Evolutionary conservation across 2,329 filamentous ascomycete genomes (phyloP), one percentile per base, ranked within the genome.

Genomic region (Kalmusia sp.): DNA sequence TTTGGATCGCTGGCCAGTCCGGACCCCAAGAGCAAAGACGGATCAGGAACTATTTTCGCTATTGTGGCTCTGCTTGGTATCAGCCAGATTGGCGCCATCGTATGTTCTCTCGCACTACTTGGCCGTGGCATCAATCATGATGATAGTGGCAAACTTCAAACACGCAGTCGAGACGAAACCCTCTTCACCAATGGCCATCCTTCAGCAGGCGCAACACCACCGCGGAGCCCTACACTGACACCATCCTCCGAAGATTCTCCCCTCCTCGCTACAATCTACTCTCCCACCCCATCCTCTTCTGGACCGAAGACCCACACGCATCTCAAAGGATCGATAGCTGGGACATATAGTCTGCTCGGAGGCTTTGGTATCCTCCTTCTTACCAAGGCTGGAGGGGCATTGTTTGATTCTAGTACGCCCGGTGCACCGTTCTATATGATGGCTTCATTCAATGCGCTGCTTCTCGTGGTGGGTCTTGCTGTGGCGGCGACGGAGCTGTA

Each of bases 31-130:
- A 87, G 87, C 3, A 80, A 88, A 22, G 86, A 90, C 28, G 91
- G 90, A 15, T 85, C 81, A 28, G 82, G 85, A 0, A 79, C 77
- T 9, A 86, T 96, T 14, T 92, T 96, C 68, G 59, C 93, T 11
- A 84, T 93, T 14, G 91, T 92, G 35, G 85, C 88, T 0, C 77
- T 96, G 15, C 86, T 98, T 33, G 95, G 95, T 12, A 85, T 96
- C 68, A 96, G 91, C 66, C 95, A 99, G 75, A 98, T 99, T 57
- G 95, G 93, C 2, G 90, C 92, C 9, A 98, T 99, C 54, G 95
- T 99, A 1, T 97, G 93, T 77, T 96, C 91, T 59, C 83, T 99
- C n/a, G 92, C 91, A 1, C 86, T 95, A 1, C 82, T 99, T 2
- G 92, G 92, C 31, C 86, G 87, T 14, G 93, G 92, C 3, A 88